Percentiles rank a stretch among this genome's conserved stretches.
Evolutionary conservation across 768 basidiomycete genomes (phyloP).

Genomic region (Coprinopsis strossmayeri): DNA sequence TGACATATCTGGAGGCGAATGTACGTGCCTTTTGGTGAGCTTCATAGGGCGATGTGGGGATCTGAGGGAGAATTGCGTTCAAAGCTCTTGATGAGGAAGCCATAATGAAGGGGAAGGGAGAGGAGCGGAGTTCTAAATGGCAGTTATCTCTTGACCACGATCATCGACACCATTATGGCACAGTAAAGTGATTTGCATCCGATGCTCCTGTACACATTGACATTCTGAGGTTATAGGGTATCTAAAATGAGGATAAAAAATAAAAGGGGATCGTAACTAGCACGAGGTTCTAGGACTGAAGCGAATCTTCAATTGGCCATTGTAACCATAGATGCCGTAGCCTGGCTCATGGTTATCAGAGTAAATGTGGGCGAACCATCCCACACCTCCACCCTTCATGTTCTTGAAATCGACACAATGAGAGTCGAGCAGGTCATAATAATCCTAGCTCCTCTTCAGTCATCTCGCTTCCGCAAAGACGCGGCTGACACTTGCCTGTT

Average conservation of each 20-base stretch:
- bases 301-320: constrained; percentile 50
- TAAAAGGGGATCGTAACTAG: too few species aligned
- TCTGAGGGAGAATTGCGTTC: constrained; percentile 68
- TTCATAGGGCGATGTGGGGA: constrained; percentile 75
- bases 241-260: too few species aligned
- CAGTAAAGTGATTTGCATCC: background rate
- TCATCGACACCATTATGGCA: background rate
- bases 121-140: constrained; percentile 10
- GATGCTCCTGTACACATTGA: background rate
- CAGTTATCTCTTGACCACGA: background rate
- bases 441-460: constrained; percentile 36
- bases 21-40: constrained; percentile 97
- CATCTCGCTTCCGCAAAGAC: background rate
- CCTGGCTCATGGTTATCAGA: constrained; percentile 60
- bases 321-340: constrained; percentile 56
- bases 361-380: constrained; percentile 83
- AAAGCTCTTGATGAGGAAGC: constrained; percentile 58
- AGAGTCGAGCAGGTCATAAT: constrained; percentile 55
- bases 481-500: constrained; percentile 37
- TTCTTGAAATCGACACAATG: constrained; percentile 59
- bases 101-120: constrained; percentile 15
- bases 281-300: constrained; percentile 62
- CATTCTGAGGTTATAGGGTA: too few species aligned
- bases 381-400: constrained; percentile 55
- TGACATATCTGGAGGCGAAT: constrained; percentile 82